Evolutionary conservation across 805 yeast species (phyloP), one percentile per base, ranked within the genome.

Genomic region (Kazachstania taianensis): DNA sequence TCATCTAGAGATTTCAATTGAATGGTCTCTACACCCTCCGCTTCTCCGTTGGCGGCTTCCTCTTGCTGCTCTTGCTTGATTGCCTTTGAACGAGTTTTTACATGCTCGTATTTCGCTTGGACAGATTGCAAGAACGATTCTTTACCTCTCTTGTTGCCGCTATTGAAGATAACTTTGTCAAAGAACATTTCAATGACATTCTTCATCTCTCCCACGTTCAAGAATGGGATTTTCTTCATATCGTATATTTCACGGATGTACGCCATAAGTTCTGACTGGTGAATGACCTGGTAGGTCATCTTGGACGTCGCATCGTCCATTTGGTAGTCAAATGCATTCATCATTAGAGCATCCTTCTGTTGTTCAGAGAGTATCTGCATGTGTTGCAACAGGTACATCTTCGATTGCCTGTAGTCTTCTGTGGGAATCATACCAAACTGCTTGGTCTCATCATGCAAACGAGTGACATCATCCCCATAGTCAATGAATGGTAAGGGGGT

Each of bases 1-100:
- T 92, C 94, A 58, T 89, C 97, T 40, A 87, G 70, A 0, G 95
- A 75, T 52, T 82, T 82, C 53, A 89, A 67, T 61, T 89, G 98
- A 45, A 89, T 86, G 41, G 80, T 76, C 39, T 78, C 89, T 34
- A 77, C 89, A 31, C 75, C 87, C 27, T 58, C 72, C 20, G 58
- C 63, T 20, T 23, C 27, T n/a, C n/a, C n/a, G n/a, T n/a, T n/a
- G 10, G 17, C 41, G 13, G 38, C 53, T 5, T 55, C 65, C 9
- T 53, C 57, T 5, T 48, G 57, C 26, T 66, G 65, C 48, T 81
- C 83, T 34, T 66, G 57, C 31, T 67, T 57, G 38, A 92, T 67
- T 3, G 84, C 59, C 51, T 75, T 69, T 53, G 94, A 85, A 55
- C 99, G 73, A 57, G 61, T 29, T 42, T 71, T 70, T 45, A 92